Conservation (phyloP, 1,139 yeast genomes). For the Yamadazyma conglobata region DNA sequence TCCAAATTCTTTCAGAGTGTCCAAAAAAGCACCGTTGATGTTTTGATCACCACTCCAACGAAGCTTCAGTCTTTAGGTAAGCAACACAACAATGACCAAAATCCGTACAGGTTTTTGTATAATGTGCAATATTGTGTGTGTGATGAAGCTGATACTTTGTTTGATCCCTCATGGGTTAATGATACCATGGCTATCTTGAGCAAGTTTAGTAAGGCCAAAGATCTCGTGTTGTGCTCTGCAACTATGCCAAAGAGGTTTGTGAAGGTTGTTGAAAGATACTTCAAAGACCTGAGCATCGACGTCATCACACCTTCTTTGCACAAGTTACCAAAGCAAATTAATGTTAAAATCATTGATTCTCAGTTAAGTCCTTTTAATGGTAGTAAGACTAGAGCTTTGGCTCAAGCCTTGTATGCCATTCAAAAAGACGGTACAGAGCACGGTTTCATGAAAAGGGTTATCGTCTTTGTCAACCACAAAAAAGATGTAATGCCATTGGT, state of each 20-base stretch:
- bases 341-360: conserved; percentile 73
- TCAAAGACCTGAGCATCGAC: conserved; percentile 58
- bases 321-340: conserved; percentile 71
- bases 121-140: conserved; percentile 61
- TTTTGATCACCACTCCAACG: conserved; percentile 81
- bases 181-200: conserved; percentile 61
- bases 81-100: conserved; percentile 39
- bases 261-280: conserved; percentile 53
- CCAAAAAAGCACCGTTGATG: conserved; percentile 56
- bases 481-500: conserved; percentile 60
- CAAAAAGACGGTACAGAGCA: conserved; percentile 79
- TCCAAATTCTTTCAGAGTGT: conserved; percentile 47
- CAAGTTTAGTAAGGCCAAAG: conserved; percentile 52
- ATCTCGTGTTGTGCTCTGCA: conserved; percentile 80
- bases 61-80: conserved; percentile 44
- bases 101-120: conserved; percentile 46
- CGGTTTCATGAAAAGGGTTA: conserved; percentile 73
- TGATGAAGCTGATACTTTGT: conserved; percentile 94
- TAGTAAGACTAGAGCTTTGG: conserved; percentile 76
- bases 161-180: conserved; percentile 78
- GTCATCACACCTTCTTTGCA: conserved; percentile 82
- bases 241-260: conserved; percentile 83
- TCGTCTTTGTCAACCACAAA: conserved; percentile 81
- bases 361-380: conserved; percentile 75
- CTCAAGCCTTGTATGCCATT: conserved; percentile 85